Percentiles rank a stretch among this genome's conserved stretches.
These are phyloP conservation scores for Colletotrichum acutatum DNA, from an alignment of 2,329 filamentous ascomycete genomes.

Conservation along the genomic window DNA sequence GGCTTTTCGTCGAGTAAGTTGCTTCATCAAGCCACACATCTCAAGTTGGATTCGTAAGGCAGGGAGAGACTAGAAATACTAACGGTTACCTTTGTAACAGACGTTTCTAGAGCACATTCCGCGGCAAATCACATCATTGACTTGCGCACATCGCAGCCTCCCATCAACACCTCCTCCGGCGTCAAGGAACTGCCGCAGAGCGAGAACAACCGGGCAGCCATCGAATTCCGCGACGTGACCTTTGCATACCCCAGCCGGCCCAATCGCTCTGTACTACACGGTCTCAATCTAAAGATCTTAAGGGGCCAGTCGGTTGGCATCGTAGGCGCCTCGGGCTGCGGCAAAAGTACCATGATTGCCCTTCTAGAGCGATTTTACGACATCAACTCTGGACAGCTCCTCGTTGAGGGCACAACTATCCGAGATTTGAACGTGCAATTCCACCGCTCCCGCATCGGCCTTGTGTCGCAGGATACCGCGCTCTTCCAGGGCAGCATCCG, in stretches of 20 bases:
- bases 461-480: constrained; percentile 49
- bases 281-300: constrained; percentile 47
- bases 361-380: constrained; percentile 66
- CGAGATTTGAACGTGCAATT: constrained; percentile 42
- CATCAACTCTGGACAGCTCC: constrained; percentile 32
- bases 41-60: neutral
- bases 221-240: constrained; percentile 42
- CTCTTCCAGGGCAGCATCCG: constrained; percentile 54
- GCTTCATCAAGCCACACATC: neutral
- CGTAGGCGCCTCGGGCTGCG: constrained; percentile 66
- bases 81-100: neutral
- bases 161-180: constrained; percentile 51
- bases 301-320: constrained; percentile 62
- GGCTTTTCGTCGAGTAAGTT: constrained; percentile 48
- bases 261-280: constrained; percentile 42
- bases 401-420: constrained; percentile 41
- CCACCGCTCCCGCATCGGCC: constrained; percentile 42
- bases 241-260: constrained; percentile 63
- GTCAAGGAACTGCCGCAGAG: constrained; percentile 42
- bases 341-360: constrained; percentile 70
- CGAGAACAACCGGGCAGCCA: constrained; percentile 41
- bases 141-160: constrained; percentile 24
- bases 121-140: neutral
- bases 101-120: neutral
- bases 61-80: constrained; percentile 47